Evolutionary conservation across 108 stramenopile species (phyloP), one percentile per base, ranked within the genome.

Genomic region (Licmophora abbreviata): DNA sequence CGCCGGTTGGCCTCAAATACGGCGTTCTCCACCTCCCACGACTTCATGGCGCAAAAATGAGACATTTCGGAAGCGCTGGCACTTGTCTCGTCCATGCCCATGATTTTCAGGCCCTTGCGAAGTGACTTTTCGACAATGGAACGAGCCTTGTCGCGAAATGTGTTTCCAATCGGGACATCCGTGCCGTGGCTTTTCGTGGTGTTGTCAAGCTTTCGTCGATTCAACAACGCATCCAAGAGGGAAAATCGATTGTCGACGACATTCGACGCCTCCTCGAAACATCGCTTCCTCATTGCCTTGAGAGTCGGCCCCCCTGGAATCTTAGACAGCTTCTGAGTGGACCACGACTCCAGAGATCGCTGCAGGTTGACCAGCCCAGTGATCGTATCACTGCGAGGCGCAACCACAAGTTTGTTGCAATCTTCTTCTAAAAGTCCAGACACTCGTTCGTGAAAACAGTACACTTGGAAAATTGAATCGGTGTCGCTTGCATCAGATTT

Each of bases 21-120:
- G 18, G 75, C 83, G 1, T 56, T 31, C 58, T 85, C 83, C 8
- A 88, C 70, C 28, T 80, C 68, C 81, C 71, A 75, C 17, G 83
- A 76, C 43, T 67, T 59, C 18, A 82, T 52, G 15, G 68, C 44
- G 44, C 74, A 79, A 34, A 66, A 65, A 41, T 51, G 64, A 40
- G 59, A 50, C 14, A 54, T 10, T 15, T 14, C 2, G 21, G 28
- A 31, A 37, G 43, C 48, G 30, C 54, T 51, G 3, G 35, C 3
- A 29, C 54, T 36, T 23, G 22, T 48, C 17, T 31, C 26, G 21
- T 67, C 69, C n/a, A 80, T 54, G 1, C 61, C 58, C 29, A 76
- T 41, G 29, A 58, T 57, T 44, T 63, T 59, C 37, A 68, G n/a
- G 0, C 77, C 79, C 33, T 64, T 66, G 17, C 43, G 27, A 18